Evolutionary conservation across 495 filamentous ascomycete species (phyloP).

Genomic region (Penicillium ucsense): DNA sequence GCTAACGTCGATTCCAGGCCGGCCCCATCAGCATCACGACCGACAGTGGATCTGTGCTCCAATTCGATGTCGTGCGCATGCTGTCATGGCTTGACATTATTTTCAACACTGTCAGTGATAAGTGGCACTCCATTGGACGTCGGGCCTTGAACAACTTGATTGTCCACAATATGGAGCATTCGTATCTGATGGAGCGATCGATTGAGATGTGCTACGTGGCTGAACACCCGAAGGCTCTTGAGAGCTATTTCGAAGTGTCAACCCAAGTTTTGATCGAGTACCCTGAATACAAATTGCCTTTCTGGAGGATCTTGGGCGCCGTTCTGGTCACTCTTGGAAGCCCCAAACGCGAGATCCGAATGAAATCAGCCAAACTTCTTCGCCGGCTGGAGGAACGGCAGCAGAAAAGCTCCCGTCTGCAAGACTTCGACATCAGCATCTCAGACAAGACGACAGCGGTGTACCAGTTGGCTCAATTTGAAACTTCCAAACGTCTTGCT

Average conservation of each 20-base stretch:
- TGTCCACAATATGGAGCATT: conserved; percentile 75
- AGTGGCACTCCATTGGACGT: conserved; percentile 83
- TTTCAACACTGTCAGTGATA: conserved; percentile 80
- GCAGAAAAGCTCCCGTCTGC: conserved; percentile 76
- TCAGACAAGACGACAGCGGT: conserved; percentile 97
- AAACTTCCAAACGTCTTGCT: conserved; percentile 84
- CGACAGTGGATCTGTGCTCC: conserved; percentile 69
- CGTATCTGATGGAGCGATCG: conserved; percentile 74
- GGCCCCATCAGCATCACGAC: conserved; percentile 84
- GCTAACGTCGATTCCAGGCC: conserved; percentile 33
- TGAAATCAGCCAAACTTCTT: conserved; percentile 79
- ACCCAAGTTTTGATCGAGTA: conserved; percentile 76
- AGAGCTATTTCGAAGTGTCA: conserved; percentile 93
- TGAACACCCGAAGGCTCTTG: conserved; percentile 64
- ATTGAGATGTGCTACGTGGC: conserved; percentile 77
- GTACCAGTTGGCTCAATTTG: conserved; percentile 94
- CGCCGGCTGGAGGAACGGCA: conserved; percentile 76
- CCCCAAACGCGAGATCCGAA: conserved; percentile 75
- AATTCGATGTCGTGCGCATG: conserved; percentile 88
- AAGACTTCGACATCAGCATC: conserved; percentile 96
- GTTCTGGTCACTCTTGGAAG: conserved; percentile 87
- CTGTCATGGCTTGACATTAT: conserved; percentile 91
- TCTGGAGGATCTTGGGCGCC: conserved; percentile 82
- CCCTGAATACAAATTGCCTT: conserved; percentile 66
- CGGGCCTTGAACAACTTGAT: conserved; percentile 86